phyloP scores from a whole-genome alignment of 1,139 yeast species.

The Nakaseomyces nivariensis region DNA sequence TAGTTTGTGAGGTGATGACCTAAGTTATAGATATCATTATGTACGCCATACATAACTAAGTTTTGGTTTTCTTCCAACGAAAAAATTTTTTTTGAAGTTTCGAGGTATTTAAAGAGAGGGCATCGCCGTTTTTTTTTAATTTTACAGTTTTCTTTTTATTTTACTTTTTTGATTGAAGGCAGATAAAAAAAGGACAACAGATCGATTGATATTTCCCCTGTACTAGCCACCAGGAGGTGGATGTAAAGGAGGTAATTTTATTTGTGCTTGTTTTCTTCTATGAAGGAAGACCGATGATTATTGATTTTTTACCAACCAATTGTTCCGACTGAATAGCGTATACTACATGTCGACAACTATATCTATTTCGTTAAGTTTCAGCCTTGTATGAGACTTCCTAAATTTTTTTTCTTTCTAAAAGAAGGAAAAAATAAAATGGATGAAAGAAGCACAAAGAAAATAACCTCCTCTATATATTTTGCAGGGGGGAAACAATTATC shows the following conservation, averaged over 20 bases:
- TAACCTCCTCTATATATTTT: neutral
- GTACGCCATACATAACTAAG: neutral
- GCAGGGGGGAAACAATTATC: too few relatives aligned
- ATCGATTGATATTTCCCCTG: too few relatives aligned
- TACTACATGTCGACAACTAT: constrained; percentile 30
- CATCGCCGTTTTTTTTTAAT: too few relatives aligned
- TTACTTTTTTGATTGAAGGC: too few relatives aligned
- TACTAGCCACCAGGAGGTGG: constrained; percentile 9
- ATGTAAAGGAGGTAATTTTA: constrained; percentile 1
- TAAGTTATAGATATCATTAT: neutral
- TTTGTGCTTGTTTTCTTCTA: neutral
- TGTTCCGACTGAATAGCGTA: constrained; percentile 33
- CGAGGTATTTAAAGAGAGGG: neutral
- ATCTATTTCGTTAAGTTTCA: constrained; percentile 31
- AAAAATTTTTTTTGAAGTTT: neutral
- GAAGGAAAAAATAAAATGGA: neutral
- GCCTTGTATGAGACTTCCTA: constrained; percentile 30
- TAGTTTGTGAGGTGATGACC: neutral
- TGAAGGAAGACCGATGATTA: constrained; percentile 15
- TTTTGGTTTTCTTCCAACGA: neutral
- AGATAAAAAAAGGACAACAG: too few relatives aligned
- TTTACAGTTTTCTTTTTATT: too few relatives aligned
- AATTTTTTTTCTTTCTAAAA: neutral
- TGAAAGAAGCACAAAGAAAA: neutral
- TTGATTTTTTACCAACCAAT: constrained; percentile 25